Conservation (phyloP, 2,329 filamentous ascomycete genomes). For the Claviceps fusiformis region DNA sequence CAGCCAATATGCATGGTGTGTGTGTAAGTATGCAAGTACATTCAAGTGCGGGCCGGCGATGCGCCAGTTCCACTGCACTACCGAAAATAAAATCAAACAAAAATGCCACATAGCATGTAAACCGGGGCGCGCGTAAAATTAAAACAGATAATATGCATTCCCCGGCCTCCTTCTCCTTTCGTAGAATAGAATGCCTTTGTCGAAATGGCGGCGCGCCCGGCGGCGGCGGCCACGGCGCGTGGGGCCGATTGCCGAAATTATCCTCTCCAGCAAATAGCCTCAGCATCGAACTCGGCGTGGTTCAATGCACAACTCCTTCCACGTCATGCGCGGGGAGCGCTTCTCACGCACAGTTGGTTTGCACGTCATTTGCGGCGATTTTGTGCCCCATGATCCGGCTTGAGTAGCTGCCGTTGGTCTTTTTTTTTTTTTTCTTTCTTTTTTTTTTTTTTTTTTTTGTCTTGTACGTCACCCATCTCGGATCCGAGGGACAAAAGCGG, state of each 20-base stretch:
- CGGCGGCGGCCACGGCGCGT: not conserved
- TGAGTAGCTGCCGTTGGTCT: not conserved
- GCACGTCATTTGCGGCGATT: not conserved
- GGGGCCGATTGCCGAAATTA: not conserved
- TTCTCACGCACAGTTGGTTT: not conserved
- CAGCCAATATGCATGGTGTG: no score
- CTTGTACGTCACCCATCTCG: not conserved
- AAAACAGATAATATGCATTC: not conserved
- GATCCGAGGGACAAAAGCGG: not conserved
- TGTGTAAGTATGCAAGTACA: no score
- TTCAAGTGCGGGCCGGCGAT: no score
- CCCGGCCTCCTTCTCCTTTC: not conserved
- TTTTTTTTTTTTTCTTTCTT: no score
- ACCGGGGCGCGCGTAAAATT: not conserved
- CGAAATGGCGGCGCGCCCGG: not conserved
- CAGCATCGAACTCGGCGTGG: no score
- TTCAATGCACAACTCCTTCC: not conserved
- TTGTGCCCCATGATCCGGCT: not conserved
- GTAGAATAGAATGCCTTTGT: not conserved
- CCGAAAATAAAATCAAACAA: not conserved
- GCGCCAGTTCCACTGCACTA: no score
- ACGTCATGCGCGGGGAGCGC: not conserved
- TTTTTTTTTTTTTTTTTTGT: no score
- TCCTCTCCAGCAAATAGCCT: no score
- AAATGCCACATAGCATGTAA: not conserved